Base-by-base conservation (phyloP, 2,329 filamentous ascomycete species). In the Hymenoscyphus linearis region DNA sequence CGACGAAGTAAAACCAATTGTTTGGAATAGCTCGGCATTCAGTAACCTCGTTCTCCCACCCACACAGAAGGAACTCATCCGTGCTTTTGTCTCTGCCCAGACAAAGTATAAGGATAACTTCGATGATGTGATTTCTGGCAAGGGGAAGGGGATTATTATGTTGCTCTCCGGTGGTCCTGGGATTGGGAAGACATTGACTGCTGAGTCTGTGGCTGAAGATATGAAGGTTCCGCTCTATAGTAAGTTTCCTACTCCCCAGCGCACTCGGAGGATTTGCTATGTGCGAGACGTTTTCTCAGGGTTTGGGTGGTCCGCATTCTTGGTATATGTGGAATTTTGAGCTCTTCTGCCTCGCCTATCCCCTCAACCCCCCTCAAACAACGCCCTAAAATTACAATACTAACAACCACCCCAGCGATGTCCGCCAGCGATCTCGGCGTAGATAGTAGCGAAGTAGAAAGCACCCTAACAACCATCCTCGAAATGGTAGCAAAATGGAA, bases 401-500 rank as follows among this genome's bases (percentile, higher is more conserved):
- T 50, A 13, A 50, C 44, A 10, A 2, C 4, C 18, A 2, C n/a
- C 10, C 7, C 44, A 50, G 44, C 10, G 60, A 66, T 73, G 74
- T 76, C 77, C 50, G 77, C 77, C 22, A 78, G 79, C 50, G 79
- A 82, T 65, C 72, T 83, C 9, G 80, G 80, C 26, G 75, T 75
- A 52, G 74, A 74, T 62, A 57, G 60, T 60, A 4, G 63, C 58
- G 36, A 71, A 67, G 67, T 66, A 7, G 40, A 74, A 34, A 65
- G 62, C 16, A 64, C 67, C 26, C 34, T 83, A 82, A 68, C 82
- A 59, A 64, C 83, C 63, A 87, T 89, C 60, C 80, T 93, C 62
- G 86, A 90, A 69, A 86, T 93, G 63, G 88, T 88, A 1, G 85
- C 89, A 64, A 81, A 81, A 1, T 91, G 88, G 88, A 85, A 87